A percentile compares a stretch with the other conserved stretches of the same genome.
Conservation (phyloP, 768 basidiomycete genomes). For the Boletellus ananas region DNA sequence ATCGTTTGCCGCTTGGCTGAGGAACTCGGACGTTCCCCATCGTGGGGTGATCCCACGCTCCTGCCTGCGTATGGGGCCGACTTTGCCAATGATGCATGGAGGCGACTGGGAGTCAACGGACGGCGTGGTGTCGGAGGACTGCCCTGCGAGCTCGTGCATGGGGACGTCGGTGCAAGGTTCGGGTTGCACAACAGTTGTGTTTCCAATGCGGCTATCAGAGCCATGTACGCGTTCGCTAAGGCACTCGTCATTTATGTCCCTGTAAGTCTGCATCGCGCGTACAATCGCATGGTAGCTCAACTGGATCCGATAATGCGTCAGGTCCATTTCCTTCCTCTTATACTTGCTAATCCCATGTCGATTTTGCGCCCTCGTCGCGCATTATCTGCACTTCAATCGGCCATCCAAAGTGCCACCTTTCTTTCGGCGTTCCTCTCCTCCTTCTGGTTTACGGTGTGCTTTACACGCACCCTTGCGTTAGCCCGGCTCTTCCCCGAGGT, state of each 20-base stretch:
- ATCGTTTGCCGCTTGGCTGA: conserved; percentile 45
- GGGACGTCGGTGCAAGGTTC: conserved; percentile 42
- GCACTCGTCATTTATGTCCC: conserved; percentile 68
- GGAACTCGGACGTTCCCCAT: conserved; percentile 54
- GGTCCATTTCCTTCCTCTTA: conserved; percentile 67
- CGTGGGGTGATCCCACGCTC: conserved; percentile 59
- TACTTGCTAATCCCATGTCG: conserved; percentile 54
- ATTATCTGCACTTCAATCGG: conserved; percentile 42
- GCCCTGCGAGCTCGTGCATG: conserved; percentile 75
- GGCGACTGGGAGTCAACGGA: conserved; percentile 47
- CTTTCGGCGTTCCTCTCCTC: conserved; percentile 68
- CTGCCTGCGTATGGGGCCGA: conserved; percentile 64
- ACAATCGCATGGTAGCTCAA: not conserved
- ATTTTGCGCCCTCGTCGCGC: conserved; percentile 45
- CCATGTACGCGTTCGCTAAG: conserved; percentile 54
- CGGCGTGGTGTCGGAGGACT: conserved; percentile 61
- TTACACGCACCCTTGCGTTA: conserved; percentile 60
- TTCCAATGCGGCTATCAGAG: conserved; percentile 54
- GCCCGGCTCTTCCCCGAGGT: conserved; percentile 62
- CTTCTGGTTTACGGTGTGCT: conserved; percentile 68
- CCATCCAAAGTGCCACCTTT: conserved; percentile 66
- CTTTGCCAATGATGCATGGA: conserved; percentile 52
- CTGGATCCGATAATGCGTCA: conserved; percentile 24
- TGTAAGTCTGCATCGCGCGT: conserved; percentile 39
- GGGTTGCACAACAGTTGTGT: conserved; percentile 55